Evolutionary conservation across 2,329 filamentous ascomycete genomes (phyloP).

Genomic region (Verticillium nubilum): DNA sequence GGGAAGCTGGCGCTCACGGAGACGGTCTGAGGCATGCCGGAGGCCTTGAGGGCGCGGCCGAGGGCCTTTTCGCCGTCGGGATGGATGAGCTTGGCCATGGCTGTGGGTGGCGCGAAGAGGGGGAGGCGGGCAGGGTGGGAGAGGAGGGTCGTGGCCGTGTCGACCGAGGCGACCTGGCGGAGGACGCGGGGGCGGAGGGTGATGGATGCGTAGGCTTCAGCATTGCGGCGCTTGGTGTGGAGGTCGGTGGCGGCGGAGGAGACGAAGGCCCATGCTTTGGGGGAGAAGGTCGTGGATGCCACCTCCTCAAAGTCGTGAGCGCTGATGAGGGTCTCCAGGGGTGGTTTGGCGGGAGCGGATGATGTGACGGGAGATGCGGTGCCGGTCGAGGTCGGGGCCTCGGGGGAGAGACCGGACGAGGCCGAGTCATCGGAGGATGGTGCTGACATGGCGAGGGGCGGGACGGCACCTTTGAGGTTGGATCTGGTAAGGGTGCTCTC

Average conservation of each 20-base stretch:
- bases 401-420: constrained; percentile 27
- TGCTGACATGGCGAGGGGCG: not conserved
- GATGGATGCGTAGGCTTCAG: constrained; percentile 47
- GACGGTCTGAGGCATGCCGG: constrained; percentile 53
- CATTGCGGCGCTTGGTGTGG: constrained; percentile 53
- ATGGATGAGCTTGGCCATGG: constrained; percentile 59
- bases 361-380: not conserved
- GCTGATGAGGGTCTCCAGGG: constrained; percentile 50
- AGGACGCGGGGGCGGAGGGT: constrained; percentile 55
- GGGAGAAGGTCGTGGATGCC: constrained; percentile 47
- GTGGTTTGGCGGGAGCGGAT: constrained; percentile 28
- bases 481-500: constrained; percentile 33
- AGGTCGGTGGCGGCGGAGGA: constrained; percentile 59
- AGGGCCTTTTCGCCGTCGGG: constrained; percentile 48
- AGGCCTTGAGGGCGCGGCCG: constrained; percentile 13
- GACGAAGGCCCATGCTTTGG: constrained; percentile 66
- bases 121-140: constrained; percentile 47
- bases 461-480: constrained; percentile 42
- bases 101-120: constrained; percentile 59
- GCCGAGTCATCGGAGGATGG: constrained; percentile 35
- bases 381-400: constrained; percentile 3
- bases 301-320: constrained; percentile 55
- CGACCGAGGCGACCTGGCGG: constrained; percentile 46
- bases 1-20: constrained; percentile 58
- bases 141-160: constrained; percentile 47